Conservation (phyloP, 208 protist species). For the Leishmania guyanensis region DNA sequence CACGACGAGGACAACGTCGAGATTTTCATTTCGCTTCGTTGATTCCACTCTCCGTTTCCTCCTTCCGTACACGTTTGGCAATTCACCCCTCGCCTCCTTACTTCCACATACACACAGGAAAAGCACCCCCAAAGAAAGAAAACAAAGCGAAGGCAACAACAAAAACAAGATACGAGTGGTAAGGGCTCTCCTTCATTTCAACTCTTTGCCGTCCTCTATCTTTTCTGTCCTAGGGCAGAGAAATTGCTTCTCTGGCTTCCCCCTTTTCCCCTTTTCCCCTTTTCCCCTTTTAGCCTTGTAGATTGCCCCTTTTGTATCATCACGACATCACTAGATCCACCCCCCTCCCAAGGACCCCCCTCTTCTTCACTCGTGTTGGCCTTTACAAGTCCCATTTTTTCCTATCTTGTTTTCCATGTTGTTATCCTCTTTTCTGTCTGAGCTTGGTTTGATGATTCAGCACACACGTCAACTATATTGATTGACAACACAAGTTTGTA, state of each 20-base stretch:
- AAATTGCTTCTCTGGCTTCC: neutral
- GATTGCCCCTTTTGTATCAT: neutral
- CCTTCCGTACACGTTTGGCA: neutral
- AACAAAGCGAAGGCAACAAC: neutral
- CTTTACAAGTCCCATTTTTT: neutral
- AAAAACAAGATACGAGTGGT: neutral
- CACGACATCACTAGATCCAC: neutral
- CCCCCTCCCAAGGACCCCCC: neutral
- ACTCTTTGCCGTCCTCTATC: neutral
- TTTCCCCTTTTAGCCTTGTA: neutral
- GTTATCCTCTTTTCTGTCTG: neutral
- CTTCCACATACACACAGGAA: neutral
- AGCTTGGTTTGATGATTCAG: neutral
- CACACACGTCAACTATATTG: neutral
- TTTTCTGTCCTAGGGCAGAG: neutral
- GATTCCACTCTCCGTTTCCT: neutral
- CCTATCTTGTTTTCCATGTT: neutral
- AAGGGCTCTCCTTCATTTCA: neutral
- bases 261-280: neutral
- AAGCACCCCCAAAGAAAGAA: neutral
- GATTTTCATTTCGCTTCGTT: slow-evolving; percentile 1
- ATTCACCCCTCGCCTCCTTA: neutral
- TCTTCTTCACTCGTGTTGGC: neutral
- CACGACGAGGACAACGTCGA: neutral
- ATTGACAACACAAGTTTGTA: neutral